Evolutionary conservation across 306 rosid species (phyloP).

Genomic region (Vicia faba): DNA sequence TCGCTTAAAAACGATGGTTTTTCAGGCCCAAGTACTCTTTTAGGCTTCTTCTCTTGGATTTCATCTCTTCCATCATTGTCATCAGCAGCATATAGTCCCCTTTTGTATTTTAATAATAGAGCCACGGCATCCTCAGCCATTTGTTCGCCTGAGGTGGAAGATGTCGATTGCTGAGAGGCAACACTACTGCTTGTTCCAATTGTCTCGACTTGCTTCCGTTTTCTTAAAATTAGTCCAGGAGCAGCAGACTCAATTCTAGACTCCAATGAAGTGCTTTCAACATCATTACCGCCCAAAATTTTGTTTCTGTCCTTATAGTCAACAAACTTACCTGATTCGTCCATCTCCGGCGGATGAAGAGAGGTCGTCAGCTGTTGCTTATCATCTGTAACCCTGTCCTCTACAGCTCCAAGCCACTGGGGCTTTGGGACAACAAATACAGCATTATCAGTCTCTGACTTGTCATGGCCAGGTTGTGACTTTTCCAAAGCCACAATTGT

Average conservation of each 20-base stretch:
- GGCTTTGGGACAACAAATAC: conserved; percentile 64
- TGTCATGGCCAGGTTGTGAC: conserved; percentile 47
- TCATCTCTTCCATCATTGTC: conserved; percentile 50
- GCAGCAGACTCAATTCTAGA: conserved; percentile 77
- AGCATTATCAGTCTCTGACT: conserved; percentile 48
- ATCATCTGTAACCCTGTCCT: conserved; percentile 50
- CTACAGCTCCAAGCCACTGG: conserved; percentile 93
- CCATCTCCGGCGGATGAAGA: conserved; percentile 37
- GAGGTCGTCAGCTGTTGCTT: conserved; percentile 45
- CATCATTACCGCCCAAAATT: conserved; percentile 49
- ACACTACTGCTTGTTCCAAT: conserved; percentile 43
- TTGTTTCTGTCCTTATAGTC: conserved; percentile 87
- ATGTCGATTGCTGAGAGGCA: conserved; percentile 45
- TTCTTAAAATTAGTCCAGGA: conserved; percentile 85
- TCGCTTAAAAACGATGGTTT: conserved; percentile 73
- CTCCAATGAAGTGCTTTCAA: conserved; percentile 36
- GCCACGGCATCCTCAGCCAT: conserved; percentile 95
- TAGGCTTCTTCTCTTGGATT: conserved; percentile 53
- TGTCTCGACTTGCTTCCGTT: conserved; percentile 70
- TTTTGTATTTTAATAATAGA: conserved; percentile 73
- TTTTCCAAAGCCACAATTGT: conserved; percentile 41
- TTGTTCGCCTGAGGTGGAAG: conserved; percentile 58
- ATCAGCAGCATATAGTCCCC: conserved; percentile 58
- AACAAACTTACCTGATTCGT: conserved; percentile 64
- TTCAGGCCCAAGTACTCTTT: conserved; percentile 83